These are phyloP conservation scores for Beauveria sp. DNA, from an alignment of 2,329 filamentous ascomycete species.

Conservation along the genomic window DNA sequence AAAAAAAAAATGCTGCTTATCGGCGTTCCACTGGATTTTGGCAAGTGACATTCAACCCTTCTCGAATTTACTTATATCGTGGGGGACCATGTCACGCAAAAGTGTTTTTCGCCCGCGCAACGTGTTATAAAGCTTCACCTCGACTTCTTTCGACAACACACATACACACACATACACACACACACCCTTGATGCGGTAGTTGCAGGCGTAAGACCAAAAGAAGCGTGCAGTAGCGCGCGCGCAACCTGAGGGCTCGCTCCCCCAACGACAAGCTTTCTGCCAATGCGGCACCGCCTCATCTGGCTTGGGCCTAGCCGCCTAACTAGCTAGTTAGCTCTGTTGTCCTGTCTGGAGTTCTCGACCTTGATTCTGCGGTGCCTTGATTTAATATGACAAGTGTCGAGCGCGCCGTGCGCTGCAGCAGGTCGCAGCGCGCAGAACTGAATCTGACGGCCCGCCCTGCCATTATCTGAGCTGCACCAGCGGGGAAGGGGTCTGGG, in stretches of 20 bases:
- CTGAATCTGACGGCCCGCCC: background rate
- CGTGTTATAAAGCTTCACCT: conserved; percentile 4
- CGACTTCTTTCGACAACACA: background rate
- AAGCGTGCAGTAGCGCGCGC: background rate
- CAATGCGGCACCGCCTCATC: too few relatives aligned
- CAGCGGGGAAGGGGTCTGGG: background rate
- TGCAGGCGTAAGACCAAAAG: background rate
- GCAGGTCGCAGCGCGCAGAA: background rate
- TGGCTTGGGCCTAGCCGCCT: too few relatives aligned
- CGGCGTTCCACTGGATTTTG: background rate
- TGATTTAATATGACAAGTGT: too few relatives aligned
- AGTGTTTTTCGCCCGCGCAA: background rate
- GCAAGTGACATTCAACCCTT: background rate
- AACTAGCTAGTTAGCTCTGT: background rate
- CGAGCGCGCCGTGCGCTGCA: background rate
- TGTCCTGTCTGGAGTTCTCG: background rate
- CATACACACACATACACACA: too few relatives aligned
- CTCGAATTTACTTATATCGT: background rate
- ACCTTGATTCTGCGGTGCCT: too few relatives aligned
- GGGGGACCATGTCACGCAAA: background rate
- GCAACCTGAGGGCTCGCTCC: background rate
- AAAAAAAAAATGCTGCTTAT: background rate
- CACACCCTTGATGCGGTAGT: background rate
- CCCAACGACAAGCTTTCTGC: too few relatives aligned
- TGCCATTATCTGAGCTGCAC: background rate